Evolutionary conservation across 1,139 yeast species (phyloP).

Genomic region (Kluyveromyces marxianus): DNA sequence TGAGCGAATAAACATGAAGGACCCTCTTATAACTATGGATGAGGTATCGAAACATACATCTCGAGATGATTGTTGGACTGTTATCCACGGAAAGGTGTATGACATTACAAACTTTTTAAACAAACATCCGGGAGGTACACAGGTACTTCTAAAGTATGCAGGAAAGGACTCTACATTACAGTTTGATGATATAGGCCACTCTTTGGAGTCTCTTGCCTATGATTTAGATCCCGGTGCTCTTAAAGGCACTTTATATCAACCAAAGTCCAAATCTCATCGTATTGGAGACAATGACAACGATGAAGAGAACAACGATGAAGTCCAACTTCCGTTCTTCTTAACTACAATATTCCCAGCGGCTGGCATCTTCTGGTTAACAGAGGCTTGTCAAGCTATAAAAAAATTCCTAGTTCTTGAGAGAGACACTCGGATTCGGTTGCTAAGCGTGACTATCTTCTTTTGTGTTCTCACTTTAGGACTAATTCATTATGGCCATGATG

Average conservation of each 20-base stretch:
- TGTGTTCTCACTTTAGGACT: conserved; percentile 12
- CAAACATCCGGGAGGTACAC: conserved; percentile 66
- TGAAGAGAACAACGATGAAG: not conserved
- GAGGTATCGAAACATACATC: conserved; percentile 42
- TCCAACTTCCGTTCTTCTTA: not conserved
- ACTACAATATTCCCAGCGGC: not conserved
- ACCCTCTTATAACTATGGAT: conserved; percentile 16
- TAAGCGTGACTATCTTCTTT: conserved; percentile 6
- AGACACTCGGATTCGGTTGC: conserved; percentile 2
- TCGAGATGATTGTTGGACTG: conserved; percentile 55
- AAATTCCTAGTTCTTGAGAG: not conserved
- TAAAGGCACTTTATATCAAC: conserved; percentile 11
- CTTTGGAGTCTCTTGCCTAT: conserved; percentile 29
- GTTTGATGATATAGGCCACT: conserved; percentile 38
- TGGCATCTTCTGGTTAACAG: not conserved
- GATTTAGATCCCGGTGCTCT: conserved; percentile 17
- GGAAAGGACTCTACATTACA: conserved; percentile 67
- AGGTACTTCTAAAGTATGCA: conserved; percentile 58
- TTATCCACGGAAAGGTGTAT: conserved; percentile 55
- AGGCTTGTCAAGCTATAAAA: not conserved
- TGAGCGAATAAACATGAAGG: not conserved
- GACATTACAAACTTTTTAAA: conserved; percentile 44
- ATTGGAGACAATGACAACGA: not conserved
- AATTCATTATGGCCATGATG: conserved; percentile 9
- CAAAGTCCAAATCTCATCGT: conserved; percentile 1